Base-by-base conservation (phyloP, 805 yeast genomes). In the Saturnispora halmiae region DNA sequence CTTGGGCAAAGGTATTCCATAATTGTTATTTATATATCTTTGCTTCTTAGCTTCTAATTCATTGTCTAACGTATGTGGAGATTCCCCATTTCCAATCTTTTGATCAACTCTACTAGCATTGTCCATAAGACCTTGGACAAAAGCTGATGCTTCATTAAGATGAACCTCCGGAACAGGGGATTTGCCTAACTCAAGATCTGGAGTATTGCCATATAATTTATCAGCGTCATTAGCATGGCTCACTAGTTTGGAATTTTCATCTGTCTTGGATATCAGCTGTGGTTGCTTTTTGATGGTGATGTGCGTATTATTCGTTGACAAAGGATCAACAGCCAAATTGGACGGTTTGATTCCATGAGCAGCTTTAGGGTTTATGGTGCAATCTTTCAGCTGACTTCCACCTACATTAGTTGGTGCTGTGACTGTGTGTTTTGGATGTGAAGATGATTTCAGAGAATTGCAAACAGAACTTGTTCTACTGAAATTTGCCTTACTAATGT, bases 241-340 rank as follows among this genome's bases (percentile, higher is more conserved):
- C 26, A 22, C 10, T 28, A 21, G 19, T 40, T 11, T 13, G 41
- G 39, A n/a, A 26, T 20, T 34, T n/a, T n/a, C n/a, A 6, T 15
- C 14, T 21, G 10, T 21, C 9, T 41, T 27, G 10, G 46, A 26
- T 2, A 20, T 11, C 25, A 47, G 43, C 33, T 56, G 56, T 1
- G 80, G 70, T 40, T 66, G 82, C 47, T 75, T 69, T 57, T 82
- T 82, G 50, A 82, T 81, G 6, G 77, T 78, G 18, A 82, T 84
- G 58, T 75, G 79, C 2, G 77, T 54, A 47, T 77, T 79, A 35
- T 66, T 72, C 1, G 84, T 77, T 37, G 73, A 75, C 41, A 82
- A 58, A 7, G 92, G 92, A 52, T 81, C 78, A 3, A 75, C 64
- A 1, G 90, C 90, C 18, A 75, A 70, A 53, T 82, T 82, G 19